Conservation (phyloP, 2,329 filamentous ascomycete species). For the Neopestalotiopsis sp. region DNA sequence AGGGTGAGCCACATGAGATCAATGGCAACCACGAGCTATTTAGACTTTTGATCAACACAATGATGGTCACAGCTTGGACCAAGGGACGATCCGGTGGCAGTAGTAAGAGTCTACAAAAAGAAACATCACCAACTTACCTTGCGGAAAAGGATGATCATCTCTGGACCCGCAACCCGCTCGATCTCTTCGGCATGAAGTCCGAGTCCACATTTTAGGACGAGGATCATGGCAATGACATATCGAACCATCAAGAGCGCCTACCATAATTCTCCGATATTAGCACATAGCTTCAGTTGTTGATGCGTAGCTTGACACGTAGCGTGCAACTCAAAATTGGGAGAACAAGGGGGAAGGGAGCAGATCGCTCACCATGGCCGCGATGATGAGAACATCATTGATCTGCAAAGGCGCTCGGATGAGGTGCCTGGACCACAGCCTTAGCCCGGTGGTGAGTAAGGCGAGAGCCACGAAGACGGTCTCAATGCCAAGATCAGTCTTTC, state of each 20-base stretch:
- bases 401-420: constrained; percentile 19
- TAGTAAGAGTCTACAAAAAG: too few species aligned
- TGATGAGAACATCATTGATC: constrained; percentile 24
- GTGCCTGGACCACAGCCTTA: constrained; percentile 25
- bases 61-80: not conserved
- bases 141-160: constrained; percentile 18
- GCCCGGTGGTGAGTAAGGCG: constrained; percentile 20
- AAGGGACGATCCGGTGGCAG: not conserved
- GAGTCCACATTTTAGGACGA: constrained; percentile 24
- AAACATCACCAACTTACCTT: constrained; percentile 1
- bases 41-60: not conserved
- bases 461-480: constrained; percentile 22
- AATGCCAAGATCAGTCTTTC: constrained; percentile 20
- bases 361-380: constrained; percentile 18
- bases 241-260: constrained; percentile 20
- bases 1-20: constrained; percentile 22
- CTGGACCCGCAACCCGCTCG: constrained; percentile 8
- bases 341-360: not conserved
- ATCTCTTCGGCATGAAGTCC: constrained; percentile 23
- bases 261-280: not conserved
- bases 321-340: constrained; percentile 11
- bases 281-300: not conserved
- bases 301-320: not conserved
- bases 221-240: constrained; percentile 22
- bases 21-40: constrained; percentile 19